Evolutionary conservation across 345 rosid species (phyloP).

Genomic region (Noccaea bulbosa): DNA sequence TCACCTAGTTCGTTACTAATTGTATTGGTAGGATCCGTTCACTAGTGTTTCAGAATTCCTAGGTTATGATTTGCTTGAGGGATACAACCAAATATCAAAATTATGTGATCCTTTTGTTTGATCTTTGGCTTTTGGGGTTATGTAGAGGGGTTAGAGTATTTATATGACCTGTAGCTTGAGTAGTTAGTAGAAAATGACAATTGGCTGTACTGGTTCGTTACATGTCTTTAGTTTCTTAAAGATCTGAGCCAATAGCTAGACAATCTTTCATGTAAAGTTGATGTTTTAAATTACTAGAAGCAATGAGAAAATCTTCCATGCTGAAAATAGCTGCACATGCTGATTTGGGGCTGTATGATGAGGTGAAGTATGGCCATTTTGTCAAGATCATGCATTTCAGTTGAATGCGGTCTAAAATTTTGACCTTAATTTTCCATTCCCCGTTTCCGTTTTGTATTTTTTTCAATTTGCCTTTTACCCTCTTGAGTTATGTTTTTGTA

Average conservation of each 20-base stretch:
- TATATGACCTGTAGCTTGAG: too few relatives aligned
- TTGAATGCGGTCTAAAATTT: too few relatives aligned
- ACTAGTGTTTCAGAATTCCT: slow-evolving; percentile 1
- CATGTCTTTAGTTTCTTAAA: neutral
- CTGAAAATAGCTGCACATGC: slow-evolving; percentile 1
- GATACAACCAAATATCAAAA: neutral
- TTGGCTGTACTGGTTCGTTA: too few relatives aligned
- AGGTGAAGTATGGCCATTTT: neutral
- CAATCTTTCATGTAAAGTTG: neutral
- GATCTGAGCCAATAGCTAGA: neutral
- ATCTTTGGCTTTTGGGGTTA: neutral
- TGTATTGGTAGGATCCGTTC: slow-evolving; percentile 13
- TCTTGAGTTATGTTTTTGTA: slow-evolving; percentile 2
- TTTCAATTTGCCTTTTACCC: neutral
- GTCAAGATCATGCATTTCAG: neutral
- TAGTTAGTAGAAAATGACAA: too few relatives aligned
- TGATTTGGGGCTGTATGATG: slow-evolving; percentile 4
- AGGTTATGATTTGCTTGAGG: slow-evolving; percentile 1
- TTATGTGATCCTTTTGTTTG: neutral
- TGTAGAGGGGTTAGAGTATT: neutral
- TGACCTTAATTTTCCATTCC: too few relatives aligned
- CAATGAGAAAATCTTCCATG: neutral
- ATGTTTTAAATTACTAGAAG: slow-evolving; percentile 7
- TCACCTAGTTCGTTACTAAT: neutral
- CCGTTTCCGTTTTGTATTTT: neutral